Evolutionary conservation across 2,329 filamentous ascomycete genomes (phyloP), one percentile per base, ranked within the genome.

Genomic region (Fusarium nodosum): DNA sequence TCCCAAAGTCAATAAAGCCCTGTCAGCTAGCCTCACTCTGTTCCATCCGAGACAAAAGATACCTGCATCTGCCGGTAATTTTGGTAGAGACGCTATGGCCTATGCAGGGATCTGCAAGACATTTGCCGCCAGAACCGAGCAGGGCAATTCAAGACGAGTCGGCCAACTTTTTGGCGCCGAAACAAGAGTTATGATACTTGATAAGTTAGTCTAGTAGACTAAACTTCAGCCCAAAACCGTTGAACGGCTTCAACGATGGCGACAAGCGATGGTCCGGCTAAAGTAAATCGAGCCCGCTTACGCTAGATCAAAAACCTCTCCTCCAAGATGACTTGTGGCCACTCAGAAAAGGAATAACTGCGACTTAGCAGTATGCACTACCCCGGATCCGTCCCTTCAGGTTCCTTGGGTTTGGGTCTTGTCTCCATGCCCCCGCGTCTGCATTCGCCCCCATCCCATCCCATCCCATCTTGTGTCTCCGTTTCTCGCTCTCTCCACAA

Each of bases 361-460:
- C 11, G 28, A 24, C 22, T 26, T 26, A 26, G 26, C 10, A 42
- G 26, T 9, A 16, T 16, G 5, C 12, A 44, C 41, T 46, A 39
- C 38, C 59, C 59, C 59, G 24, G 45, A 54, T 44, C 56, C 45
- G 52, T 60, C 13, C 10, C 24, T 34, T 18, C 22, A 26, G 16
- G 16, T 28, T 20, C 18, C 26, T 8, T 16, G 31, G 30, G 33
- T 38, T 12, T 22, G 18, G 46, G n/a, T 22, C 20, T 33, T 33
- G 30, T 30, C 36, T 51, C 34, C 28, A 33, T 61, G 31, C 56
- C 46, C 48, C 59, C 56, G 56, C 56, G 47, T 31, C 45, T 20
- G 28, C 33, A 53, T 33, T 45, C 46, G 30, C 30, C 33, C 33
- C 42, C 38, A 45, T 34, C 36, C 55, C 30, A 18, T 31, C 9